These are phyloP conservation scores for Aureobasidium melanogenum DNA, from an alignment of 2,329 filamentous ascomycete genomes.

Conservation along the genomic window DNA sequence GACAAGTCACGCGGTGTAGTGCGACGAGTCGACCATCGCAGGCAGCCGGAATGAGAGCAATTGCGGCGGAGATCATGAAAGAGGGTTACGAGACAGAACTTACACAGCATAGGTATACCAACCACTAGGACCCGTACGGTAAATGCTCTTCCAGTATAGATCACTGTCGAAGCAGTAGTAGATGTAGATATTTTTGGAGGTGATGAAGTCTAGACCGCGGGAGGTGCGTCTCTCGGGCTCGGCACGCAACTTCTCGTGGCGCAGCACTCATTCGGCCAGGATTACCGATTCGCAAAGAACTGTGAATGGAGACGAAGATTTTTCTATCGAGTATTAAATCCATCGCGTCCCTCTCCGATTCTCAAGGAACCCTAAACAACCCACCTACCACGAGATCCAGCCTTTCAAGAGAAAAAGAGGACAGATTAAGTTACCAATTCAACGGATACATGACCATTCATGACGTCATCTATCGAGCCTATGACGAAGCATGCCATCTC, in stretches of 20 bases:
- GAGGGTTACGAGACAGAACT: too few relatives aligned
- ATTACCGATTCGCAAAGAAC: constrained; percentile 1
- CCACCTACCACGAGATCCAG: too few relatives aligned
- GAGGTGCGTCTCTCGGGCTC: too few relatives aligned
- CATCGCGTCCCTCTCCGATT: not conserved
- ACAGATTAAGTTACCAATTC: constrained; percentile 7
- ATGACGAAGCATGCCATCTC: too few relatives aligned
- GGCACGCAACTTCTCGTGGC: not conserved
- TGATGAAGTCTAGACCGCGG: not conserved
- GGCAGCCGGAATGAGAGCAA: not conserved
- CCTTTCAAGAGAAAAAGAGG: not conserved
- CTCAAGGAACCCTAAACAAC: not conserved
- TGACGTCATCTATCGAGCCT: too few relatives aligned
- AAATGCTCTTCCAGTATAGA: not conserved
- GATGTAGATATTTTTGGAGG: not conserved
- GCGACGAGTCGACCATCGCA: not conserved
- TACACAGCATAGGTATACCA: too few relatives aligned
- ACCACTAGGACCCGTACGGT: too few relatives aligned
- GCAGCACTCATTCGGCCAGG: constrained; percentile 5
- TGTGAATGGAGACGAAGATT: not conserved
- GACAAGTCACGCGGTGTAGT: not conserved
- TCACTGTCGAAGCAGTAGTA: not conserved
- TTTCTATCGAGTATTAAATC: not conserved
- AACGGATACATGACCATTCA: too few relatives aligned
- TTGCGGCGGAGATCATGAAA: too few relatives aligned